Base-by-base conservation (phyloP, 345 rosid species). In the Lumnitzera racemosa region DNA sequence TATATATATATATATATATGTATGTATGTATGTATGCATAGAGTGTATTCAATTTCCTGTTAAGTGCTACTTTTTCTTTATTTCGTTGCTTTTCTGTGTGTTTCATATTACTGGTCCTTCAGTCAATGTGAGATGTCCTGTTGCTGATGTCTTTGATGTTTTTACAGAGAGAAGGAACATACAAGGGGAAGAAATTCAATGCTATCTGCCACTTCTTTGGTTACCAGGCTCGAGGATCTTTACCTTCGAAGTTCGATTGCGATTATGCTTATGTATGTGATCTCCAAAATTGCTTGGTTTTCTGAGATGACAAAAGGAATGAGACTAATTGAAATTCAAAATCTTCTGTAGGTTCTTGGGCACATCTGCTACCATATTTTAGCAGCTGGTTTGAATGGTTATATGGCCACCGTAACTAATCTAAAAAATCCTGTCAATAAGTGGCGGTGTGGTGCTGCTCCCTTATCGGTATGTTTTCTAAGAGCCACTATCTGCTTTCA, bases 161-260 rank as follows among this genome's bases (percentile, higher is more conserved):
- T 74, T 64, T 50, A 63, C 85, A 88, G 94, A 88, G 87, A 82
- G 89, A 81, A 70, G 98, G 94, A 70, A 84, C 79, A 62, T 90
- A 88, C 86, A 90, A 68, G 74, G 99, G 97, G 59, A 94, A 90
- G 73, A 94, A 90, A 67, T 84, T 94, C 78, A 94, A 84, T 79
- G 95, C 97, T 7, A 94, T 94, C 64, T 90, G 96, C 83, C 97
- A 94, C 78, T 94, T 94, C 75, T 94, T 94, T 55, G 99, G 99
- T 69, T 90, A 94, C 75, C 99, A 94, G 72, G 99, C 99, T 78
- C 90, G 99, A 49, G 99, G 99, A 69, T 88, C 96, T 43, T 77
- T 94, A 63, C 97, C 99, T 69, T 94, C 99, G 5, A 94, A 94
- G 68, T 94, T 94, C 5, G 99, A 94, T 64, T 90, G 96, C 36